Evolutionary conservation across 208 protist genomes (phyloP).

Genomic region (Wallacemonas sp.): DNA sequence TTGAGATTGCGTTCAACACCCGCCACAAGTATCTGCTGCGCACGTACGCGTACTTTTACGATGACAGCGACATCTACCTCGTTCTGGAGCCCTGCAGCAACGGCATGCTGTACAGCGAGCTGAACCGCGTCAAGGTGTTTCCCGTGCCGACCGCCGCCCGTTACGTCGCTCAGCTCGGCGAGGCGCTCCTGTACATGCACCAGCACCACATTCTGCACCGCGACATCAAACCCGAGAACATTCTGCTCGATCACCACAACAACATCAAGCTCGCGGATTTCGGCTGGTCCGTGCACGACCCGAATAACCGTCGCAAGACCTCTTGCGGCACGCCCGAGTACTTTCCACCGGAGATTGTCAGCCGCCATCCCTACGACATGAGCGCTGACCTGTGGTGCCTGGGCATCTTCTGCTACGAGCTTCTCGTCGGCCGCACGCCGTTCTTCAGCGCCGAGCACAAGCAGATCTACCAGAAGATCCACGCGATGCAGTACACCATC

Average conservation of each 20-base stretch:
- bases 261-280: conserved; percentile 99
- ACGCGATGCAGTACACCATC: conserved; percentile 87
- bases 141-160: conserved; percentile 81
- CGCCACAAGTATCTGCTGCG: conserved; percentile 98
- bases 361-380: conserved; percentile 86
- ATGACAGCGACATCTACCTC: conserved; percentile 97
- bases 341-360: conserved; percentile 99
- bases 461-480: conserved; percentile 92
- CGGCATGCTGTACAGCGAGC: conserved; percentile 98
- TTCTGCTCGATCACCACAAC: conserved; percentile 89
- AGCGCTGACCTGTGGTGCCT: conserved; percentile 96
- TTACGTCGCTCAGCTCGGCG: conserved; percentile 94
- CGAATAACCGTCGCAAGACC: conserved; percentile 91
- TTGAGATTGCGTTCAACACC: conserved; percentile 99
- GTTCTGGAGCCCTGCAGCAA: conserved; percentile 98
- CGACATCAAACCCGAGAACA: conserved; percentile 96
- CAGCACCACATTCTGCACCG: conserved; percentile 97
- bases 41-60: conserved; percentile 98
- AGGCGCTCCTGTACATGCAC: conserved; percentile 97
- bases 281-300: conserved; percentile 98
- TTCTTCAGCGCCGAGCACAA: conserved; percentile 91
- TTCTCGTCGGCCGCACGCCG: conserved; percentile 95
- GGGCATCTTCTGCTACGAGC: conserved; percentile 97
- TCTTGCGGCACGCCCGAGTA: conserved; percentile 99
- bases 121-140: conserved; percentile 91